Evolutionary conservation across 768 basidiomycete species (phyloP).

Genomic region (Kwoniella mangroviensis): DNA sequence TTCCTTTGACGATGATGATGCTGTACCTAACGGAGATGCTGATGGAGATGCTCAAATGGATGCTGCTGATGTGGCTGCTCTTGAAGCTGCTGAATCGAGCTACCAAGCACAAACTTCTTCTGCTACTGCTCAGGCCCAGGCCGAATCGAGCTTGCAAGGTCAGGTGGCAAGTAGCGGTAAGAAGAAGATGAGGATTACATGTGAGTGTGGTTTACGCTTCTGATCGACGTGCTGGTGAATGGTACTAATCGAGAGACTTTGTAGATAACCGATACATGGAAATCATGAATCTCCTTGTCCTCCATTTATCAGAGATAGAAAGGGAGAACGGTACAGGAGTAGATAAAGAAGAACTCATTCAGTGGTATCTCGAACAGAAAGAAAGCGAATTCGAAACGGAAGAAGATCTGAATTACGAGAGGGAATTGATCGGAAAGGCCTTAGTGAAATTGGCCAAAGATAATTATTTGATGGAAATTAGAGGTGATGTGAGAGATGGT

Average conservation of each 20-base stretch:
- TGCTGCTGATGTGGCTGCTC: conserved; percentile 66
- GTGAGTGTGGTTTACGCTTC: conserved; percentile 29
- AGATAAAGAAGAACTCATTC: conserved; percentile 87
- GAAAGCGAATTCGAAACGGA: conserved; percentile 81
- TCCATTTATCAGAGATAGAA: conserved; percentile 79
- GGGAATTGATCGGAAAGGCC: conserved; percentile 86
- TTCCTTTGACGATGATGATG: conserved; percentile 83
- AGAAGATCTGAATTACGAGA: conserved; percentile 87
- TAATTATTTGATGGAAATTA: conserved; percentile 81
- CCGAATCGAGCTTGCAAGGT: conserved; percentile 24
- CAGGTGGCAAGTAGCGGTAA: conserved; percentile 57
- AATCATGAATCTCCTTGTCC: conserved; percentile 77
- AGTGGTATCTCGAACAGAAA: conserved; percentile 92
- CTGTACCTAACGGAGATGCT: conserved; percentile 59
- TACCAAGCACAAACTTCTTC: conserved; percentile 35
- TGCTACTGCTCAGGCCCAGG: conserved; percentile 13
- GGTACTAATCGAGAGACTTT: background rate
- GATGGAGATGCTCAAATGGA: conserved; percentile 70
- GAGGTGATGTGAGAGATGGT: conserved; percentile 76
- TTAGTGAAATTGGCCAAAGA: conserved; percentile 81
- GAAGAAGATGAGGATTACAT: conserved; percentile 85
- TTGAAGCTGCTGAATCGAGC: conserved; percentile 59
- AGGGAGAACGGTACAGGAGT: conserved; percentile 74
- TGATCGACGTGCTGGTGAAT: background rate
- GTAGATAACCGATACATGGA: conserved; percentile 84